Base-by-base conservation (phyloP, 345 rosid species). In the Citrus sp. region DNA sequence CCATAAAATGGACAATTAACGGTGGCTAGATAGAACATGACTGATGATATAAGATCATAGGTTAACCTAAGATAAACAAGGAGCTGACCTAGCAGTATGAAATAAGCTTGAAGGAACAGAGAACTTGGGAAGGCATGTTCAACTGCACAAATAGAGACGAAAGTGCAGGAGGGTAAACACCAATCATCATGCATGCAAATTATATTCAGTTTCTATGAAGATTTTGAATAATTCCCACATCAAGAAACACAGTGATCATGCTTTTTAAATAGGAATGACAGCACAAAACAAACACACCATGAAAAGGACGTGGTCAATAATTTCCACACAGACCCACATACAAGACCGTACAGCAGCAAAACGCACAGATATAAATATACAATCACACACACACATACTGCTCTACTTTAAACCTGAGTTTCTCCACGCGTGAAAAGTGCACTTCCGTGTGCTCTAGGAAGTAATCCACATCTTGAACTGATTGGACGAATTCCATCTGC, bases 381-480 rank as follows among this genome's bases (percentile, higher is more conserved):
- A 70, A 74, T 40, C 35, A 19, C n/a, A 64, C 35, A 38, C n/a
- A 64, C 35, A 38, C 3, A 8, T 1, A 37, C 42, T 38, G 60
- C 42, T 75, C 27, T 59, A 56, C 74, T 63, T 60, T 68, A 72
- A 82, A 92, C 99, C 97, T 96, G 99, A 62, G 99, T 96, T 91
- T 96, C 99, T 34, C 99, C 99, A n/a, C 98, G 99, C 32, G 99
- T 96, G 86, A 96, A 96, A 78, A 96, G 99, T 80, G 97, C 87
- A 84, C 99, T 96, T 76, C 99, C 98, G 79, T 96, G 99, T 27
- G 98, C 95, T 81, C 99, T 90, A 76, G 98, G 99, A 73, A 96
- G 97, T 76, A 96, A 77, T 70, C 99, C 94, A 84, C 98, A 94
- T 81, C 86, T 90, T 73, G 99, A 86, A 82, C 86, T 87, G 87